Evolutionary conservation across 345 rosid genomes (phyloP).

Genomic region (Brassica juncea): DNA sequence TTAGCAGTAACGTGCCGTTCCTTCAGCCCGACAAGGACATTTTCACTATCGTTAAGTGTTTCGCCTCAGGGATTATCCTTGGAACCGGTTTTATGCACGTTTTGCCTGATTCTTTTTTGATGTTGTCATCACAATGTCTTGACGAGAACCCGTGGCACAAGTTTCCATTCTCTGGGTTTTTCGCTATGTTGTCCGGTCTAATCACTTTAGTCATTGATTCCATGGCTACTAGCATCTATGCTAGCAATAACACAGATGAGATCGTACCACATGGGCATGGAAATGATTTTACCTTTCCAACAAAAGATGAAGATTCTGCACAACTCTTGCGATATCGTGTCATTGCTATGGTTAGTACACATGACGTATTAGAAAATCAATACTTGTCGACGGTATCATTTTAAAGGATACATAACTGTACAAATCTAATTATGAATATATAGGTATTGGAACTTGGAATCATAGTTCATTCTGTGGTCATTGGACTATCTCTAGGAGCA

Average conservation of each 20-base stretch:
- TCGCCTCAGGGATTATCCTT: constrained; percentile 77
- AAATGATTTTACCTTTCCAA: constrained; percentile 20
- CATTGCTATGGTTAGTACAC: constrained; percentile 58
- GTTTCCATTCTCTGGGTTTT: constrained; percentile 75
- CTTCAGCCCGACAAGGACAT: constrained; percentile 55
- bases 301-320: constrained; percentile 30
- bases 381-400: neutral
- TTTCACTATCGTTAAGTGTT: constrained; percentile 61
- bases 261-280: constrained; percentile 37
- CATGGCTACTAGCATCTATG: constrained; percentile 35
- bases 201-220: constrained; percentile 67
- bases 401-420: neutral
- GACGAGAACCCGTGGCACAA: constrained; percentile 74
- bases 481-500: constrained; percentile 72
- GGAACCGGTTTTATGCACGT: constrained; percentile 92
- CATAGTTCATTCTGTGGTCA: constrained; percentile 73
- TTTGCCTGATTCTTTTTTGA: constrained; percentile 80
- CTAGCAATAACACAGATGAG: constrained; percentile 10
- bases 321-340: constrained; percentile 62
- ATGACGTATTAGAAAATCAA: neutral
- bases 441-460: constrained; percentile 75
- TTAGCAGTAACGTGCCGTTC: constrained; percentile 57
- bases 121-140: constrained; percentile 63
- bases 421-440: neutral
- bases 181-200: constrained; percentile 74